Evolutionary conservation across 805 yeast species (phyloP), one percentile per base, ranked within the genome.

Genomic region (Candida ficus): DNA sequence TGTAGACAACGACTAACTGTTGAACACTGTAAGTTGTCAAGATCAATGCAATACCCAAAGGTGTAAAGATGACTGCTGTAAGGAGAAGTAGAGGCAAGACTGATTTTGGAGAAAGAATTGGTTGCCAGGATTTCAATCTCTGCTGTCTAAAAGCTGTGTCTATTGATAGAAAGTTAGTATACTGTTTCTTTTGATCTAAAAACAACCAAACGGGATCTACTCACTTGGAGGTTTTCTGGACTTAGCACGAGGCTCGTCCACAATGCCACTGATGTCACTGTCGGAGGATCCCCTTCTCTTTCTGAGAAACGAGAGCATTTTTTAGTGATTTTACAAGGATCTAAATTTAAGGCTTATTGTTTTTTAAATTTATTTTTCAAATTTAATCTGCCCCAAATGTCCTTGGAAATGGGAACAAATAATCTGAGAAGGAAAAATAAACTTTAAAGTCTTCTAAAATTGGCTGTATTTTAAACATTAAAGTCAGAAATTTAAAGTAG

Each of bases 61-160:
- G 96, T 1, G 93, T 86, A 64, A 90, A 89, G 5, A 93, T 71
- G 18, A 87, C 67, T 1, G 95, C 87, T 32, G 86, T 65, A 19
- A 83, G 49, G 35, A 89, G 71, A 41, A 93, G 70, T 38, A 91
- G 68, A 3, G 98, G 98, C 33, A 93, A 73, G 34, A 91, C 97
- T 14, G 95, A 81, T 49, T 80, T 80, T 13, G 98, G 97, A 2
- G 96, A 85, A 41, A 93, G 73, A 40, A 93, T 87, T 2, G 98
- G 99, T 51, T 77, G 81, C 79, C 81, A 77, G 30, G 81, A 71
- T 50, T 75, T 75, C 47, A 77, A 57, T 51, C 83, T 62, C 48
- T 77, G 83, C 51, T 84, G 95, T 56, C 90, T 73, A 56, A 85
- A 85, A 3, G 90, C 91, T 7, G 91, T 85, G 59, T 85, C 60